These are phyloP conservation scores for Hemileia vastatrix DNA, from an alignment of 1,284 basidiomycete species.

Conservation along the genomic window DNA sequence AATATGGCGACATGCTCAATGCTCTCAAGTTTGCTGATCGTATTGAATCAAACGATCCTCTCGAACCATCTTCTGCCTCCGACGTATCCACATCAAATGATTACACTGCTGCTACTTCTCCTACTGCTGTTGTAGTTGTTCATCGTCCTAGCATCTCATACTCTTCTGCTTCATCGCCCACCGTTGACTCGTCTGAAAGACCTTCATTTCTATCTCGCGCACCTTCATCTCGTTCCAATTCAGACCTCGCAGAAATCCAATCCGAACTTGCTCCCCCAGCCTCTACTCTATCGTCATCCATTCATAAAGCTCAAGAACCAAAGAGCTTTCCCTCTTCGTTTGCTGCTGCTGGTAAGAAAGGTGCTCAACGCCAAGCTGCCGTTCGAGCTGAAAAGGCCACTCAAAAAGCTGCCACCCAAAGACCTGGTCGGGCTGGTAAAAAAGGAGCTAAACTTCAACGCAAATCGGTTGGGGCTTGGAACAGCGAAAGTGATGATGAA, in stretches of 20 bases:
- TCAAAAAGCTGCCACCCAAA: constrained; percentile 25
- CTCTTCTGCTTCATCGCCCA: too few species aligned
- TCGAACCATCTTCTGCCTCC: not conserved
- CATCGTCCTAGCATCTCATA: too few species aligned
- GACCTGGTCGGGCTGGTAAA: constrained; percentile 24
- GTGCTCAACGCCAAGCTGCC: constrained; percentile 30
- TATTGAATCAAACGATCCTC: too few species aligned
- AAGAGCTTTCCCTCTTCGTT: constrained; percentile 25
- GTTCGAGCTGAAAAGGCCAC: constrained; percentile 29
- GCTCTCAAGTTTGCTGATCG: constrained; percentile 14
- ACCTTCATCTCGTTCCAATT: not conserved
- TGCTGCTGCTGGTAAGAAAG: constrained; percentile 29
- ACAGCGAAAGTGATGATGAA: constrained; percentile 9
- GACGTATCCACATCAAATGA: not conserved
- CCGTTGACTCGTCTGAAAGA: too few species aligned
- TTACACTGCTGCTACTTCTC: too few species aligned
- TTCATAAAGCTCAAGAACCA: constrained; percentile 14
- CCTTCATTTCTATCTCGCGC: too few species aligned
- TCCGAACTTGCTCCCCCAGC: constrained; percentile 4
- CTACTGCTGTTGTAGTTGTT: too few species aligned
- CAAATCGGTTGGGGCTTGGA: not conserved
- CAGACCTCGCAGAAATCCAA: not conserved
- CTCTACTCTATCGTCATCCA: not conserved
- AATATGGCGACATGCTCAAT: constrained; percentile 16
- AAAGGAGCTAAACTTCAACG: not conserved